These are phyloP conservation scores for Pythium oligandrum DNA, from an alignment of 352 stramenopile genomes.

Conservation along the genomic window DNA sequence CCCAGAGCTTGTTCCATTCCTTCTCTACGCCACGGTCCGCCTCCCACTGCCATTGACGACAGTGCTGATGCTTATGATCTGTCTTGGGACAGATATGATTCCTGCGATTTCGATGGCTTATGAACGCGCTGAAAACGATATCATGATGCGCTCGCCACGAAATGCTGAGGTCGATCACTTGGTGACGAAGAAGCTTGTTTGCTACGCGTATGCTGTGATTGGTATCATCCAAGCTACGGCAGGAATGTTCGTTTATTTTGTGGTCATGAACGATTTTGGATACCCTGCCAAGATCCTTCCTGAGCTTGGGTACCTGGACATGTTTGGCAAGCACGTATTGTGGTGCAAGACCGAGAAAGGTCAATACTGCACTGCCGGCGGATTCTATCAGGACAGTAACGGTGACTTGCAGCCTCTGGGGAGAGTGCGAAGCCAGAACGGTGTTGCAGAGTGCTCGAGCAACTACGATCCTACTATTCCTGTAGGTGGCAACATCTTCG, in stretches of 20 bases:
- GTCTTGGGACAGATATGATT: constrained; percentile 91
- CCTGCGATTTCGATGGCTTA: constrained; percentile 92
- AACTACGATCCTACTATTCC: constrained; percentile 52
- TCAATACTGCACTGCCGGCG: constrained; percentile 61
- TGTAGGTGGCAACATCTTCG: constrained; percentile 49
- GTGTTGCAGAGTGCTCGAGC: constrained; percentile 29
- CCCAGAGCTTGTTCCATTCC: constrained; percentile 81
- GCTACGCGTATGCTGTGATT: constrained; percentile 85
- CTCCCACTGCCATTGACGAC: constrained; percentile 88
- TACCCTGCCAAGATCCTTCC: constrained; percentile 80
- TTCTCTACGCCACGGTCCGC: constrained; percentile 81
- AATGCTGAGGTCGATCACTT: constrained; percentile 82
- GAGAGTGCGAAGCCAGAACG: constrained; percentile 18
- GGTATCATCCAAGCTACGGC: constrained; percentile 84
- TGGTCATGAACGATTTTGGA: constrained; percentile 87
- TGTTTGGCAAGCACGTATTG: constrained; percentile 86
- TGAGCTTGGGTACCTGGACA: constrained; percentile 69
- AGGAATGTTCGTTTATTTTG: constrained; percentile 87
- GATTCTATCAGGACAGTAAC: constrained; percentile 38
- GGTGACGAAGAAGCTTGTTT: constrained; percentile 88
- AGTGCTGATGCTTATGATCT: constrained; percentile 90
- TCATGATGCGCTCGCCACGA: constrained; percentile 78
- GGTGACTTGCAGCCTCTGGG: constrained; percentile 30
- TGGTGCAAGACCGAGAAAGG: constrained; percentile 69
- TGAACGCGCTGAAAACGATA: constrained; percentile 83